Percentiles rank a stretch among this genome's conserved stretches.
Conservation (phyloP, 169 alveolate genomes). For the Fabrea salina region DNA sequence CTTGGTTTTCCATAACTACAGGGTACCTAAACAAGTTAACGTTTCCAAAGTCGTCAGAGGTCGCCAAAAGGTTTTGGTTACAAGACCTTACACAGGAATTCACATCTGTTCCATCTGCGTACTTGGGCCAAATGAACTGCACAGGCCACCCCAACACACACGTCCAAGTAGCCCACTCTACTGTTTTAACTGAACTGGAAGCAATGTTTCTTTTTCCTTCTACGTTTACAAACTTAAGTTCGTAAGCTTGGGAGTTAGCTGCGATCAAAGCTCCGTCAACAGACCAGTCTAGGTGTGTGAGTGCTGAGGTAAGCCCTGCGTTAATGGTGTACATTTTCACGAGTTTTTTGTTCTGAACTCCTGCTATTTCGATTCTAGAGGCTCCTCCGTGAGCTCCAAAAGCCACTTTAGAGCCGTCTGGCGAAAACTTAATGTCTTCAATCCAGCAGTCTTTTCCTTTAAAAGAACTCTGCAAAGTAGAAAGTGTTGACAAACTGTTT, state of each 20-base stretch:
- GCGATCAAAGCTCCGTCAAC: constrained; percentile 62
- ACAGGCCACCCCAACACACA: constrained; percentile 84
- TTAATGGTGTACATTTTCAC: constrained; percentile 47
- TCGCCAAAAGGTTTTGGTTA: constrained; percentile 59
- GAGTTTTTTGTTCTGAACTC: constrained; percentile 39
- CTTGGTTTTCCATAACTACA: constrained; percentile 72
- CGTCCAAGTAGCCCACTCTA: constrained; percentile 82
- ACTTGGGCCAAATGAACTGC: constrained; percentile 77
- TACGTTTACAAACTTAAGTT: constrained; percentile 73
- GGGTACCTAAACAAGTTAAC: constrained; percentile 79
- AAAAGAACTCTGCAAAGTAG: constrained; percentile 53
- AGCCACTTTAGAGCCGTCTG: constrained; percentile 64
- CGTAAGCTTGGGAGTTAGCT: constrained; percentile 83
- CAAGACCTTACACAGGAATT: constrained; percentile 71
- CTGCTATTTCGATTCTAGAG: constrained; percentile 63
- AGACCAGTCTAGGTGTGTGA: constrained; percentile 82
- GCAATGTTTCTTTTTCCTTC: constrained; percentile 51
- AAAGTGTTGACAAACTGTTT: constrained; percentile 43
- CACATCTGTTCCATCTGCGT: constrained; percentile 73
- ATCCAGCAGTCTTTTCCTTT: constrained; percentile 68
- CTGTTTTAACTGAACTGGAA: constrained; percentile 62
- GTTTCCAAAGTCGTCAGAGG: constrained; percentile 81
- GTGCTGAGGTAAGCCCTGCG: constrained; percentile 73
- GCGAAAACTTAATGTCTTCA: constrained; percentile 81
- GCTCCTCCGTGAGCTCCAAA: constrained; percentile 86